phyloP scores from a whole-genome alignment of 495 filamentous ascomycete genomes.

The Xylaria nigripes region DNA sequence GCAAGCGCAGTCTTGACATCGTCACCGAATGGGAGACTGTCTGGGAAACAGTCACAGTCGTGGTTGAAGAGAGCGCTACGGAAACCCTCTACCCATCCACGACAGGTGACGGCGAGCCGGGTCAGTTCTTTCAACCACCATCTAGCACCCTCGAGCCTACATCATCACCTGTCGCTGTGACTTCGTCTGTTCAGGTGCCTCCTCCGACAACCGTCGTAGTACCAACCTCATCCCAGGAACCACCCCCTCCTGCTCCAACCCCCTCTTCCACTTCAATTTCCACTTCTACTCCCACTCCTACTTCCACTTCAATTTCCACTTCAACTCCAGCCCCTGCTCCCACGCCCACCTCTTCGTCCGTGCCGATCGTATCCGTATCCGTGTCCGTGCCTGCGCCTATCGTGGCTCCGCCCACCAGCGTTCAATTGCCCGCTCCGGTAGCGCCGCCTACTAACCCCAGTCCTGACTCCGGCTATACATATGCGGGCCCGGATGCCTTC shows the following conservation, averaged over 20 bases:
- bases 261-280: conserved; percentile 4
- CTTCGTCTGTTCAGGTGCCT: neutral
- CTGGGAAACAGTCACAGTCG: conserved; percentile 39
- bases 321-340: conserved; percentile 3
- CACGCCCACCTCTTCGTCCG: neutral
- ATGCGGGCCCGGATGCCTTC: conserved; percentile 15
- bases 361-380: neutral
- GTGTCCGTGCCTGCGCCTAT: neutral
- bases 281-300: conserved; percentile 9
- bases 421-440: conserved; percentile 4
- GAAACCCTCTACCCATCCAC: conserved; percentile 28
- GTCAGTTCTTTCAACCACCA: conserved; percentile 35
- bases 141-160: conserved; percentile 3
- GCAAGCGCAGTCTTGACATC: conserved; percentile 36
- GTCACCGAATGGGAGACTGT: conserved; percentile 42
- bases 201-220: neutral
- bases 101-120: conserved; percentile 21
- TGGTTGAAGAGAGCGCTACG: conserved; percentile 37
- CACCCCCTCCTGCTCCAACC: neutral
- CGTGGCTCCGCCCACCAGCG: neutral
- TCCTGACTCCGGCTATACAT: conserved; percentile 1
- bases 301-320: conserved; percentile 13
- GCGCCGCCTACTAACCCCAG: conserved; percentile 10
- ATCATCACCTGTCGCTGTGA: neutral
- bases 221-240: neutral